Evolutionary conservation across 306 rosid species (phyloP), one percentile per base, ranked within the genome.

Genomic region (Cyamopsis tetragonoloba): DNA sequence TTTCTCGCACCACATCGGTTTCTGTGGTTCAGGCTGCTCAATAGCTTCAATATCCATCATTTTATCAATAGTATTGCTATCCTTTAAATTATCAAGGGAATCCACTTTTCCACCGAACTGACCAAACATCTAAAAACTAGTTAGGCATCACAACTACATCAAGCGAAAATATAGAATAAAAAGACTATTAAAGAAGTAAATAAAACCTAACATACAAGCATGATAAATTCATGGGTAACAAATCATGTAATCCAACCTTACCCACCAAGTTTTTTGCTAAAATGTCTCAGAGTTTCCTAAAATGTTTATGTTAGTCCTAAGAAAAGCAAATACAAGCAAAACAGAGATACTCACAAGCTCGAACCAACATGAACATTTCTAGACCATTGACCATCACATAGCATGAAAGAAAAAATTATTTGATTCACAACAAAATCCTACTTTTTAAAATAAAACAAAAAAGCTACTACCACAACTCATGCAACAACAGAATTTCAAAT

Each of bases 1-100:
- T 71, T 75, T 83, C 63, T 71, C 91, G 13, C 67, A 50, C 82
- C 84, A 88, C 26, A 43, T 20, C 8, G 61, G 78, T 68, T 79
- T 81, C 77, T 47, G 79, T 31, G 58, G 70, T 57, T 71, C 70
- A 56, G 91, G 70, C 32, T 75, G 81, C 23, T 15, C 32, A 35
- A 72, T 59, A 68, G 62, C 63, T 60, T 22, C 77, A 24, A 30
- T 68, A 34, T 83, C 88, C 89, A 81, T 84, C 19, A 34, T 71
- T 48, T 53, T 53, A 37, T 82, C 81, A 69, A 75, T 13, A 6
- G 77, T 19, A 37, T 66, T 18, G 75, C 70, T 14, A 41, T 72
- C 76, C 71, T 59, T 39, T 19, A 26, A 17, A 41, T 39, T 75
- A 39, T 74, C 73, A 60, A 51, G 37, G 4, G 73, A 30, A 53